phyloP scores from a whole-genome alignment of 441 rosid genomes.

The Adansonia madagascariensis region DNA sequence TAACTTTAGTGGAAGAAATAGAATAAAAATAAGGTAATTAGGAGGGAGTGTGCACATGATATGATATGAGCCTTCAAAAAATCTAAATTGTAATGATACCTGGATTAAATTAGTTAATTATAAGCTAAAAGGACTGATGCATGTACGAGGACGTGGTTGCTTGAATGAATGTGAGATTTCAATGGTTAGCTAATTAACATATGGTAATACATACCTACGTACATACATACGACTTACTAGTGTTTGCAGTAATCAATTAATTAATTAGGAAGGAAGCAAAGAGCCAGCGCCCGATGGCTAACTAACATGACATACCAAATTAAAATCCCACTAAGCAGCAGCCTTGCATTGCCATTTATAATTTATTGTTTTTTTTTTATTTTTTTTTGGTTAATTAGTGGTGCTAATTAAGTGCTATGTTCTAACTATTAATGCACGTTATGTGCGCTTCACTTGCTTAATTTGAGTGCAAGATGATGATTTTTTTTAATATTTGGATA shows the following conservation, averaged over 20 bases:
- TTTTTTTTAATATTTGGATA: too few species aligned
- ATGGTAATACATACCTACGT: neutral
- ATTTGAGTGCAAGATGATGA: neutral
- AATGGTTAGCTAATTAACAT: neutral
- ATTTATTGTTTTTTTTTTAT: too few species aligned
- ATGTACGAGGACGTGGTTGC: neutral
- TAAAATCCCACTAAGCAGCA: too few species aligned
- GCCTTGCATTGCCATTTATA: too few species aligned
- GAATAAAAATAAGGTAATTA: too few species aligned
- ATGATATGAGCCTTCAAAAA: neutral
- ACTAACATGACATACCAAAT: too few species aligned
- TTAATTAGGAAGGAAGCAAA: neutral
- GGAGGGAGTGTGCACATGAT: neutral
- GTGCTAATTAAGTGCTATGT: too few species aligned
- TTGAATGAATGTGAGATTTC: neutral
- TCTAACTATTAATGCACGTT: neutral
- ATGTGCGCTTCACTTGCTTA: neutral
- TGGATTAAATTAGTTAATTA: neutral
- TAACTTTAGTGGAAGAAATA: too few species aligned
- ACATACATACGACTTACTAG: neutral
- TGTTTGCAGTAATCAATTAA: neutral
- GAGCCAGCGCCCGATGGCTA: neutral
- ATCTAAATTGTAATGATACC: neutral
- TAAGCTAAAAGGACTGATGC: neutral
- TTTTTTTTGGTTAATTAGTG: too few species aligned